These are phyloP conservation scores for Colletotrichum endophyticum DNA, from an alignment of 2,329 filamentous ascomycete genomes.

Conservation along the genomic window DNA sequence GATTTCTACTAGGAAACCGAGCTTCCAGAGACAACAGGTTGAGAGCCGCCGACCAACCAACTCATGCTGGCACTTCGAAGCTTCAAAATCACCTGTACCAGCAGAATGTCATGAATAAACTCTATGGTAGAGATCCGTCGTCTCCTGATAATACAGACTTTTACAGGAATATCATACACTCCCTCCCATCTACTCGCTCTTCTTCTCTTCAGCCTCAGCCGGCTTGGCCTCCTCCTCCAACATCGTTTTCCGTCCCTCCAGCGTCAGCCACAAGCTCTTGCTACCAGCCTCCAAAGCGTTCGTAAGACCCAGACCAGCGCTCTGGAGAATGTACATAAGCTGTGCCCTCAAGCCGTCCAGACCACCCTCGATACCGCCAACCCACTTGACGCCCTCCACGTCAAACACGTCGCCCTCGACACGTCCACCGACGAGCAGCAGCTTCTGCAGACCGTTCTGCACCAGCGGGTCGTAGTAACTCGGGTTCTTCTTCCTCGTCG, in stretches of 20 bases:
- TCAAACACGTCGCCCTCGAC: slow-evolving; percentile 89
- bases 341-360: slow-evolving; percentile 81
- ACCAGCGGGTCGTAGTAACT: slow-evolving; percentile 81
- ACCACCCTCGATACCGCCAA: slow-evolving; percentile 80
- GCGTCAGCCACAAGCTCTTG: slow-evolving; percentile 83
- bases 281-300: slow-evolving; percentile 79
- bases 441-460: slow-evolving; percentile 83
- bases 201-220: slow-evolving; percentile 22
- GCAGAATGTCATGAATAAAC: neutral
- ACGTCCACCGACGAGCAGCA: slow-evolving; percentile 84
- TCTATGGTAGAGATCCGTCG: slow-evolving; percentile 16
- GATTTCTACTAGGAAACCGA: neutral
- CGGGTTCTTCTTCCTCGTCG: slow-evolving; percentile 75
- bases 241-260: slow-evolving; percentile 82
- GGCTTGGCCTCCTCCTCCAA: slow-evolving; percentile 66
- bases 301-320: slow-evolving; percentile 78
- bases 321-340: slow-evolving; percentile 81
- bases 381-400: slow-evolving; percentile 67
- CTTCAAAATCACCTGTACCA: neutral
- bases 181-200: slow-evolving; percentile 1
- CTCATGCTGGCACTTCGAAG: neutral
- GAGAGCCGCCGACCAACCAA: neutral
- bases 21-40: neutral
- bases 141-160: slow-evolving; percentile 18
- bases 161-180: slow-evolving; percentile 23